These are phyloP conservation scores for Boehmeria nivea DNA, from an alignment of 306 rosid species.

Conservation along the genomic window DNA sequence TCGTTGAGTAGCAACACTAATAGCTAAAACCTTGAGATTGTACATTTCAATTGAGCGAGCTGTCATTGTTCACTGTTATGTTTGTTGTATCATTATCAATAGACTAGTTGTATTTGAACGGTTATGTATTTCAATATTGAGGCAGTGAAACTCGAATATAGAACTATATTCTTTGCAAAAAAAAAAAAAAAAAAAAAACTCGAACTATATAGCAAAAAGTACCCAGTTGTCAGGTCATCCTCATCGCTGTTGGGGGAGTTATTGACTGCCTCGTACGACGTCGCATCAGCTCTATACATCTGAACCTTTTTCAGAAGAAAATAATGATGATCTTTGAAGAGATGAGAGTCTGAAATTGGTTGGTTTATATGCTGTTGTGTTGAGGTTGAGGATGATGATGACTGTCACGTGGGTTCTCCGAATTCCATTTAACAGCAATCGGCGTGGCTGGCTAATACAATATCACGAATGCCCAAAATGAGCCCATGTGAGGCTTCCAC, in stretches of 20 bases:
- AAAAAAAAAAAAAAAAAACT: too few relatives aligned
- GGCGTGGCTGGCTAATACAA: not conserved
- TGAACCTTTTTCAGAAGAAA: not conserved
- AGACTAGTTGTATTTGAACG: too few relatives aligned
- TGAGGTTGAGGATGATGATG: not conserved
- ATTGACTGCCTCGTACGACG: not conserved
- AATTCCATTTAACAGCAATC: not conserved
- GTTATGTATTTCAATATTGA: too few relatives aligned
- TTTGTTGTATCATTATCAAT: too few relatives aligned
- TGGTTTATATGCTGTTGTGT: not conserved
- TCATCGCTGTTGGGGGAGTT: not conserved
- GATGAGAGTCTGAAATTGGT: too few relatives aligned
- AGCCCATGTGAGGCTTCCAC: not conserved
- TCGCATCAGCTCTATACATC: not conserved
- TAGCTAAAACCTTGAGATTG: too few relatives aligned
- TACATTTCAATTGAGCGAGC: too few relatives aligned
- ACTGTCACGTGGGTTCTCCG: not conserved
- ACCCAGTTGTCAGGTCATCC: not conserved
- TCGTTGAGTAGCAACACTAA: too few relatives aligned
- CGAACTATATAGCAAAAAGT: too few relatives aligned
- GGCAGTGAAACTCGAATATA: too few relatives aligned
- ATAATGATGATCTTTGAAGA: not conserved
- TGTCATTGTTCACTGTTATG: too few relatives aligned
- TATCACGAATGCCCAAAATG: not conserved
- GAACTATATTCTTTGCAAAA: too few relatives aligned